Base-by-base conservation (phyloP, 257 asterid genomes). In the Ophiorrhiza pumila region DNA sequence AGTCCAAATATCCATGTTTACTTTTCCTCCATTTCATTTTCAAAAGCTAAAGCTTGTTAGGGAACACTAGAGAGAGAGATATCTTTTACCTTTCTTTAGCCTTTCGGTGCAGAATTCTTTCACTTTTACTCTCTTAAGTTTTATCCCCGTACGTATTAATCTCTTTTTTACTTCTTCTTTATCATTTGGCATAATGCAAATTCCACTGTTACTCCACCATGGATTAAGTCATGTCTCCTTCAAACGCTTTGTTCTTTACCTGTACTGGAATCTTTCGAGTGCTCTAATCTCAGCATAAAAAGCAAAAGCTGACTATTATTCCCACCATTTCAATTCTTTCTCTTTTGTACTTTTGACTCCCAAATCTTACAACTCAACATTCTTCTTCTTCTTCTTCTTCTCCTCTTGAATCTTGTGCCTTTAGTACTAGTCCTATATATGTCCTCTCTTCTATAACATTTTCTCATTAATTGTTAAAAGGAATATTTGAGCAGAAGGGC, bases 31-130 rank as follows among this genome's bases (percentile, higher is more conserved):
- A 29, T 34, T 41, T 42, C 35, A 55, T 35, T 69, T 75, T 69
- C 56, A 63, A 73, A 65, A 56, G 71, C 8, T 34, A 42, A 62
- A 67, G 47, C 61, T 61, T 68, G 52, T 42, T 68, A 32, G 77
- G 71, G 49, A 68, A 20, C 69, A 45, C 25, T 68, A 29, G 14
- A 62, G 59, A 13, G 58, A 71, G 76, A 35, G 58, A 66, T 47
- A 42, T 61, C 55, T 20, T 55, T 74, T 47, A 42, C 53, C 55
- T 20, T 55, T 74, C 15, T 34, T 35, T 80, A 83, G 83, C 72
- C 92, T 89, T 87, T 89, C 92, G 91, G 96, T 87, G 96, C 80
- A 31, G 72, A 79, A 80, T 53, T 75, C 83, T 77, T 78, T 73
- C 77, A 50, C 79, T 79, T 77, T 73, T 49, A 52, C 73, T 59